Evolutionary conservation across 2,329 filamentous ascomycete species (phyloP), one percentile per base, ranked within the genome.

Genomic region (Calonectria naviculata): DNA sequence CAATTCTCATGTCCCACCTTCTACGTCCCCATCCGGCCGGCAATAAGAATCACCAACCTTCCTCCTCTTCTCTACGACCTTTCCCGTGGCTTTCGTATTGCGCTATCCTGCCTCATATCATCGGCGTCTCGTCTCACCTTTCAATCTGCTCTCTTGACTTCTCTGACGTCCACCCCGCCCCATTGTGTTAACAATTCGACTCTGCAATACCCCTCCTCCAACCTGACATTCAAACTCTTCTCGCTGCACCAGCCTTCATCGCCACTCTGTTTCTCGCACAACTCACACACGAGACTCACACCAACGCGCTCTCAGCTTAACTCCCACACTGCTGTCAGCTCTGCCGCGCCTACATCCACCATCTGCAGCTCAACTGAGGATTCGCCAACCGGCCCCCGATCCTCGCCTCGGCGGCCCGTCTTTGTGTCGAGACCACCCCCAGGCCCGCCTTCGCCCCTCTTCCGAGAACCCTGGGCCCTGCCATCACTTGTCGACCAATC

Each of bases 21-120:
- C 75, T 72, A 76, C 76, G 73, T 73, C 72, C 73, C 72, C 76
- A 67, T 79, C 71, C 70, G 75, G 74, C 77, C 73, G 73, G 73
- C 77, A 78, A 79, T 78, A 78, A 78, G 77, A 79, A 78, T 78
- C 77, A 77, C 78, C 77, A 74, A 72, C 75, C 75, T 72, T 79
- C 77, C 77, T 76, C 76, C 75, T 77, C 77, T 72, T 73, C 75
- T 69, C 71, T 64, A 71, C 65, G 72, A 70, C 67, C 71, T 77
- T 68, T 70, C 52, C 73, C 67, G 69, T 72, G 76, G 71, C 67
- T 66, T 67, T 68, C 65, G 62, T 47, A 64, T 68, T 73, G 68
- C 62, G 5, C 60, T 62, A 44, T 47, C 52, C 44, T 44, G 26
- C 65, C 56, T 67, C 38, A 46, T 65, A 47, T 65, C 36, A 49